Evolutionary conservation across 202 grass and related monocot genomes (phyloP), one percentile per base, ranked within the genome.

Genomic region (Eragrostis tef): DNA sequence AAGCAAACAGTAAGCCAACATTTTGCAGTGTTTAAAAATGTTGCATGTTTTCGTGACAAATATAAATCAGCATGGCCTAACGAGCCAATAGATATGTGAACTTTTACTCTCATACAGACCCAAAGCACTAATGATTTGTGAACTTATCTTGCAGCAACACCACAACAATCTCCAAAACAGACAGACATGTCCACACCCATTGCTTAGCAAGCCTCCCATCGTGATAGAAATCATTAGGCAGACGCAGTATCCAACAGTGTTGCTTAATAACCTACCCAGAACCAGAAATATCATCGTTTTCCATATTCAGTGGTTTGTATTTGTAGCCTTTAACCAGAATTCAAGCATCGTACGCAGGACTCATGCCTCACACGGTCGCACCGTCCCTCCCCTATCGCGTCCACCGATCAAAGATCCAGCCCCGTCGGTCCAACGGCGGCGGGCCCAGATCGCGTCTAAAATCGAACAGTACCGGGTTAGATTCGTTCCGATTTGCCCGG

Each of bases 381-480:
- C 17, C 36, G 52, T 7, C 44, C 41, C 22, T 0, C 10, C 0
- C 39, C 0, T 20, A 61, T 34, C n/a, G 62, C 12, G 57, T 17
- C 4, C 58, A 17, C 21, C 48, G 12, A 43, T 44, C 8, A 34
- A 71, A 82, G 83, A 86, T 82, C 49, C 58, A 14, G 34, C 34
- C 15, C 12, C 19, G 53, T 63, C 50, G 68, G 74, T 82, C 74
- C 47, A 52, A 24, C 9, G 17, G 63, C 67, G 29, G 61, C 52
- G 6, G 0, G 41, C 15, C 14, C 70, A 67, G 88, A 87, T 84
- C 61, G 51, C 59, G 67, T 36, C 10, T 48, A 69, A 20, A 83
- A 57, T 57, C 22, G 21, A 5, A 42, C 68, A 7, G 2, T 31
- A 29, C n/a, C 14, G 9, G 34, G 41, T 0, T 9, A 26, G 24